phyloP scores from a whole-genome alignment of 1,139 yeast genomes.

The Candida sojae region DNA sequence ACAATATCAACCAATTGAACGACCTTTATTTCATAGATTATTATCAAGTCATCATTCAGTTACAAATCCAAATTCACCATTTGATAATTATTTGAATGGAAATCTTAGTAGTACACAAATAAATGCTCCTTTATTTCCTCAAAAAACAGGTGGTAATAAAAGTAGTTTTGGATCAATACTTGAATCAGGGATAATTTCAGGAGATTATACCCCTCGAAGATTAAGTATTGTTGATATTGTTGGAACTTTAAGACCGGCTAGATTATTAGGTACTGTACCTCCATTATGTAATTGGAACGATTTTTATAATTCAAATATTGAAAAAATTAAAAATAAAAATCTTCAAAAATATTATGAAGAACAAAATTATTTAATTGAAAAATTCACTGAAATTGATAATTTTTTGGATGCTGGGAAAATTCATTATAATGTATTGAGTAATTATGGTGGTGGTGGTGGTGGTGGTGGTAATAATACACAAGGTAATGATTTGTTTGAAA shows the following conservation, averaged over 20 bases:
- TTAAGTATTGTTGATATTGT: slow-evolving; percentile 19
- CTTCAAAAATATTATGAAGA: slow-evolving; percentile 40
- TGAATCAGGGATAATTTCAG: slow-evolving; percentile 11
- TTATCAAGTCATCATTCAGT: slow-evolving; percentile 33
- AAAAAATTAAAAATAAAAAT: slow-evolving; percentile 21
- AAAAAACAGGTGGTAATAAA: slow-evolving; percentile 7
- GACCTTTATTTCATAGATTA: slow-evolving; percentile 29
- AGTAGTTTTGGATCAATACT: slow-evolving; percentile 3
- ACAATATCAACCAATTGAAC: slow-evolving; percentile 9
- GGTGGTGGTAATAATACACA: neutral
- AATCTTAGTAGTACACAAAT: slow-evolving; percentile 7
- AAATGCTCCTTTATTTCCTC: slow-evolving; percentile 10
- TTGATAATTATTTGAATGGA: slow-evolving; percentile 12
- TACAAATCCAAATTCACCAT: slow-evolving; percentile 28
- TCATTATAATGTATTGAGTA: slow-evolving; percentile 63
- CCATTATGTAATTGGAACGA: slow-evolving; percentile 53
- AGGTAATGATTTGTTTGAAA: slow-evolving; percentile 16
- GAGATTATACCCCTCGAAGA: slow-evolving; percentile 22
- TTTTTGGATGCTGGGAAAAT: slow-evolving; percentile 69
- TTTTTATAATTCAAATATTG: slow-evolving; percentile 23
- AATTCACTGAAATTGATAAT: slow-evolving; percentile 62
- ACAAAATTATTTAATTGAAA: slow-evolving; percentile 62
- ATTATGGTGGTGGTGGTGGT: slow-evolving; percentile 43
- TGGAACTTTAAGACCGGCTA: slow-evolving; percentile 42
- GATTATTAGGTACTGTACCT: slow-evolving; percentile 54